phyloP scores from a whole-genome alignment of 2,329 filamentous ascomycete species.

The Dactylellina parvicollis region DNA sequence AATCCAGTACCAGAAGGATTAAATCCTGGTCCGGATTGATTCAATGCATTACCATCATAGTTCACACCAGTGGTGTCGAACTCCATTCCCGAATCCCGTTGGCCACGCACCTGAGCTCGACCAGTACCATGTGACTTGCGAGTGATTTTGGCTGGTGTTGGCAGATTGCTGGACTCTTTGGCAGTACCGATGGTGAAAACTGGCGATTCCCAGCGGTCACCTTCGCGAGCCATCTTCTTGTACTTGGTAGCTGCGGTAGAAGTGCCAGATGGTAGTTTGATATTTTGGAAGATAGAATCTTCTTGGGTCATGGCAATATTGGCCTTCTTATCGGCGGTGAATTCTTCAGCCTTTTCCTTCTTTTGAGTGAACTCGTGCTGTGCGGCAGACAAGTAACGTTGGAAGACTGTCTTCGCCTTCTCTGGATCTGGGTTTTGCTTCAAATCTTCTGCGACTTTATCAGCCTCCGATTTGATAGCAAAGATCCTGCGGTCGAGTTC shows the following conservation, averaged over 20 bases:
- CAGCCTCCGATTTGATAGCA: conserved; percentile 82
- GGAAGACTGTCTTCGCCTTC: conserved; percentile 82
- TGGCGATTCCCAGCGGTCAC: conserved; percentile 92
- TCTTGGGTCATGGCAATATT: conserved; percentile 87
- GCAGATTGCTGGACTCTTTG: conserved; percentile 76
- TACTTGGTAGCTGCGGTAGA: conserved; percentile 94
- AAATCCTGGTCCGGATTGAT: not conserved
- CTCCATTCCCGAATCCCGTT: conserved; percentile 41
- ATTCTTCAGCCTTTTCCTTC: conserved; percentile 77
- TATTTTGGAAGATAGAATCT: conserved; percentile 89
- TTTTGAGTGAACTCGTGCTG: conserved; percentile 78
- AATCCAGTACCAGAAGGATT: conserved; percentile 13
- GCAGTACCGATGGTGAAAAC: conserved; percentile 89
- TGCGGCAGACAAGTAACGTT: conserved; percentile 79
- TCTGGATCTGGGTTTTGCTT: conserved; percentile 71
- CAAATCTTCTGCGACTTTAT: conserved; percentile 74
- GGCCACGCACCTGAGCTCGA: conserved; percentile 54
- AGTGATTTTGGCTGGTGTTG: conserved; percentile 66
- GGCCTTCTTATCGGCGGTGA: conserved; percentile 74
- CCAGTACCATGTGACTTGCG: conserved; percentile 69
- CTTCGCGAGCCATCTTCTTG: conserved; percentile 84
- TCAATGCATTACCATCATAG: conserved; percentile 31
- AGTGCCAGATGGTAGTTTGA: conserved; percentile 86
- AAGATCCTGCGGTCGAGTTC: conserved; percentile 73
- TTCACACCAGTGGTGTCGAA: conserved; percentile 36